A percentile compares a stretch with the other conserved stretches of the same genome.
phyloP scores from a whole-genome alignment of 352 stramenopile genomes.

The Blastocystis sp. region DNA sequence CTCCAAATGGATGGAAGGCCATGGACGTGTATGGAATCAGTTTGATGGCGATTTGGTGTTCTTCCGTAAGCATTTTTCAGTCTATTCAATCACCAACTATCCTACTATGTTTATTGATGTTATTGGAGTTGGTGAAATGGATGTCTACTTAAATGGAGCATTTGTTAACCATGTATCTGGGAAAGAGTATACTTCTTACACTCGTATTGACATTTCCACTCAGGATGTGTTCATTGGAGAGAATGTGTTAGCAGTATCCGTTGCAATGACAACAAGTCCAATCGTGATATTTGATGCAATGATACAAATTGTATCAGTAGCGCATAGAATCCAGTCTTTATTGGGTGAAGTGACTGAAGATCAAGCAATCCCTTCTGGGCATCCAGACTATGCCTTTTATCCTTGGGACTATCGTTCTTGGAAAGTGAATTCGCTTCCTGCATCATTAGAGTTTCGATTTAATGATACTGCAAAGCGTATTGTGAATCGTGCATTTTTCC shows the following conservation, averaged over 20 bases:
- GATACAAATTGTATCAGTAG: neutral
- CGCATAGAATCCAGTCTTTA: neutral
- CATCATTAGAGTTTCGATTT: neutral
- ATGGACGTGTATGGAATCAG: neutral
- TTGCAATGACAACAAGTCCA: neutral
- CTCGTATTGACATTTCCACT: neutral
- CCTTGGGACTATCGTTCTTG: neutral
- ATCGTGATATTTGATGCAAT: neutral
- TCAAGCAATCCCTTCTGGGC: neutral
- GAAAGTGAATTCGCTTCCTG: neutral
- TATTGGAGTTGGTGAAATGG: neutral
- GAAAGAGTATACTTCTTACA: neutral
- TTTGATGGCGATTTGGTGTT: neutral
- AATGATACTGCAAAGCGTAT: neutral
- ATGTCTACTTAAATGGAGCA: neutral
- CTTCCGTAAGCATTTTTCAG: neutral
- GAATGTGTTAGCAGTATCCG: neutral
- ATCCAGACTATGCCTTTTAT: neutral
- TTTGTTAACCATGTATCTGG: neutral
- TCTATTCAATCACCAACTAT: neutral
- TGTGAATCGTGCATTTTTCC: neutral
- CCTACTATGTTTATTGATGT: neutral
- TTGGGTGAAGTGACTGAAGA: neutral
- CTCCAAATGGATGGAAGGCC: neutral
- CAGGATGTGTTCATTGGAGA: neutral